Conservation (phyloP, 1,284 basidiomycete genomes). For the Neonothopanus nambi region DNA sequence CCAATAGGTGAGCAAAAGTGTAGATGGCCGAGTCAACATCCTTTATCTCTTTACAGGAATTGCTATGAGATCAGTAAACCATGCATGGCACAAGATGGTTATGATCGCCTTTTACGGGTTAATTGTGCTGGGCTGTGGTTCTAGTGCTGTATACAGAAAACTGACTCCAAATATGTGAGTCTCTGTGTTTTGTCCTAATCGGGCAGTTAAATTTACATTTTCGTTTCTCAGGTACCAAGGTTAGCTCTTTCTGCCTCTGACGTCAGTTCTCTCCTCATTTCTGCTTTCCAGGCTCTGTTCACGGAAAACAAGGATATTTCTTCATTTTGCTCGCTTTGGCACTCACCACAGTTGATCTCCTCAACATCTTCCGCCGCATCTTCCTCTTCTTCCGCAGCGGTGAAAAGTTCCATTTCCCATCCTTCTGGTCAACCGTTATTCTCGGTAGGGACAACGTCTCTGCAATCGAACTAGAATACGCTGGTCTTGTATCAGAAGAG, state of each 20-base stretch:
- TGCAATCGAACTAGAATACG: constrained; percentile 44
- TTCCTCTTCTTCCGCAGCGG: constrained; percentile 45
- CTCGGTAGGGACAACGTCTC: constrained; percentile 40
- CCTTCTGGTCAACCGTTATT: constrained; percentile 58
- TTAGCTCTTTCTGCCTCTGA: constrained; percentile 22
- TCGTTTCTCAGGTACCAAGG: constrained; percentile 62
- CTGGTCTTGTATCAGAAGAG: constrained; percentile 55
- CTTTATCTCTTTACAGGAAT: constrained; percentile 50
- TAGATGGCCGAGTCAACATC: not conserved
- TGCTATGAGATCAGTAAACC: constrained; percentile 70
- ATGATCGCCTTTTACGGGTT: constrained; percentile 60
- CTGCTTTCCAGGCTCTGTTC: constrained; percentile 41
- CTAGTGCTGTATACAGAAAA: constrained; percentile 69
- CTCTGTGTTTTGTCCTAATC: constrained; percentile 16
- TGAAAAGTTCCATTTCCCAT: constrained; percentile 44
- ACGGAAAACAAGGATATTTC: constrained; percentile 64
- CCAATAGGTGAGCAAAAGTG: constrained; percentile 66
- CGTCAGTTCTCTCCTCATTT: constrained; percentile 3
- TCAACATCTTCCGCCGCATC: constrained; percentile 48
- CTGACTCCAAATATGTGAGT: constrained; percentile 79
- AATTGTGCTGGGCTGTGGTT: constrained; percentile 57
- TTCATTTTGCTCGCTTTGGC: constrained; percentile 55
- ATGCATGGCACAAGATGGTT: constrained; percentile 56
- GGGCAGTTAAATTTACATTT: constrained; percentile 12
- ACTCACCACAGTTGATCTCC: constrained; percentile 60